These are phyloP conservation scores for Cyclotella kingstonii DNA, from an alignment of 108 stramenopile species.

Conservation along the genomic window DNA sequence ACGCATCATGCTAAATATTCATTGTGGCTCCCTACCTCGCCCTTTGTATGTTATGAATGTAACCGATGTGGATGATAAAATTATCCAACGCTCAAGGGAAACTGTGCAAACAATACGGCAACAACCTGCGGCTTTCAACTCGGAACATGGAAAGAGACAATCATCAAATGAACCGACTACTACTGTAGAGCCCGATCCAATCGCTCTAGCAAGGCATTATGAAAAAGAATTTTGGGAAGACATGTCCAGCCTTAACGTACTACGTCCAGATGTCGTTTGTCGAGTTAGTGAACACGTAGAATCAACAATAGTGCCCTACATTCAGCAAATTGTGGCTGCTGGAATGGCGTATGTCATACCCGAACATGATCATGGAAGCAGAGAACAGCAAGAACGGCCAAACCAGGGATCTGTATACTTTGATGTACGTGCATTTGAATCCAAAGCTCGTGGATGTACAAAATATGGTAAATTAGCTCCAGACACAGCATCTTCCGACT, in stretches of 20 bases:
- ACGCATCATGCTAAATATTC: slow-evolving; percentile 68
- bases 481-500: slow-evolving; percentile 58
- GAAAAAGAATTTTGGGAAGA: slow-evolving; percentile 81
- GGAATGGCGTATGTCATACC: slow-evolving; percentile 85
- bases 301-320: slow-evolving; percentile 81
- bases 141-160: slow-evolving; percentile 56
- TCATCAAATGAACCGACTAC: too few relatives aligned
- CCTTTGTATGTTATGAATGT: slow-evolving; percentile 88
- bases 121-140: slow-evolving; percentile 15
- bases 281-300: slow-evolving; percentile 92
- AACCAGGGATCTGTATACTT: slow-evolving; percentile 88
- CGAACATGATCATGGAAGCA: slow-evolving; percentile 38
- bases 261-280: slow-evolving; percentile 85
- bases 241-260: slow-evolving; percentile 63
- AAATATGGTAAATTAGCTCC: slow-evolving; percentile 92
- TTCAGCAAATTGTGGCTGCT: slow-evolving; percentile 65
- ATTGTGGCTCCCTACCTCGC: slow-evolving; percentile 28
- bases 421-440: slow-evolving; percentile 78
- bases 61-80: slow-evolving; percentile 99
- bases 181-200: slow-evolving; percentile 45
- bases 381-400: not conserved
- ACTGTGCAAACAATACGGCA: not conserved
- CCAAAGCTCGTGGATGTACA: slow-evolving; percentile 48
- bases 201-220: slow-evolving; percentile 59
- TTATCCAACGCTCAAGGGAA: slow-evolving; percentile 56